Conservation (phyloP, 169 alveolate species). For the Cryptosporidium muris region DNA sequence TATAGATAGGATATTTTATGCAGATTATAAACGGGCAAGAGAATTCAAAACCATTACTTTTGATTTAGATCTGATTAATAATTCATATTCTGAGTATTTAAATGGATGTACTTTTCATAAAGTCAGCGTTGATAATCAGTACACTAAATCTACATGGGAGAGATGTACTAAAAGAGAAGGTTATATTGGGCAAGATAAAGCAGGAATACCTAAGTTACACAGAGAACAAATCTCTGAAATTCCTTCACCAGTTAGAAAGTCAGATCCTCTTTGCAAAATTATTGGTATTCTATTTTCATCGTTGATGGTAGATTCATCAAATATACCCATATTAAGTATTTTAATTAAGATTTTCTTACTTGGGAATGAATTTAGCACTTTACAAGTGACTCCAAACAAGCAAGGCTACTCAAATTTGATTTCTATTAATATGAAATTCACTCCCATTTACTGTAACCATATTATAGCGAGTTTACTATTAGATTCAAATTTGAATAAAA, state of each 20-base stretch:
- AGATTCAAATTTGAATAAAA: conserved; percentile 8
- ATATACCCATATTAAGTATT: conserved; percentile 5
- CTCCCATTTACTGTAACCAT: conserved; percentile 20
- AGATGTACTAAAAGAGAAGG: too few relatives aligned
- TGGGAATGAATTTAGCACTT: not conserved
- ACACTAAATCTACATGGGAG: not conserved
- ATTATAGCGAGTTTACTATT: conserved; percentile 25
- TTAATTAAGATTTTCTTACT: not conserved
- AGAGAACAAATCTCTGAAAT: not conserved
- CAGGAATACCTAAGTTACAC: too few relatives aligned
- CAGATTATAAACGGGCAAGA: too few relatives aligned
- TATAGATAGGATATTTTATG: too few relatives aligned
- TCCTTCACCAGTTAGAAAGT: conserved; percentile 38
- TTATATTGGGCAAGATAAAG: too few relatives aligned
- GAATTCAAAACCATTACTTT: not conserved
- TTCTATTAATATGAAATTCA: too few relatives aligned
- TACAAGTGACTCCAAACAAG: too few relatives aligned
- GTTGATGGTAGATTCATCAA: not conserved
- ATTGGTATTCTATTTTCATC: conserved; percentile 14
- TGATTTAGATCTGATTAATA: conserved; percentile 4
- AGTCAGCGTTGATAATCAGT: not conserved
- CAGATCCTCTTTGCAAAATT: conserved; percentile 6
- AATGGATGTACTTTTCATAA: not conserved
- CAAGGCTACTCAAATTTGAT: too few relatives aligned
- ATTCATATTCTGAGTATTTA: not conserved